These are phyloP conservation scores for Rhizoclosmatium hyalinum DNA, from an alignment of 371 early-diverging fungal genomes.

Conservation along the genomic window DNA sequence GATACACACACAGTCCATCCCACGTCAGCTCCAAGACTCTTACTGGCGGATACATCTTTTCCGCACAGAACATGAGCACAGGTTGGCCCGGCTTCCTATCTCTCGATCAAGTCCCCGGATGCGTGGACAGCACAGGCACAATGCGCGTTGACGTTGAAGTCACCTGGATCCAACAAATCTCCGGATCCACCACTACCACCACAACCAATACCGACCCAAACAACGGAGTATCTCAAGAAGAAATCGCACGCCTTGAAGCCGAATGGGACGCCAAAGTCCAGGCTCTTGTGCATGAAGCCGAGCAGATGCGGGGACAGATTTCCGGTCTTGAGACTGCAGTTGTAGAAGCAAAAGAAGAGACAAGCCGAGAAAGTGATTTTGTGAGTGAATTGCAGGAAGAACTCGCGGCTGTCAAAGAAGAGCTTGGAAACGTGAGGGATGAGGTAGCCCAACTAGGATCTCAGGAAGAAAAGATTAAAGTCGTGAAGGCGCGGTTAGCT, in stretches of 20 bases:
- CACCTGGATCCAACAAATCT: slow-evolving; percentile 32
- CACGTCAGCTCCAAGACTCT: slow-evolving; percentile 36
- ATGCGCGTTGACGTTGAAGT: slow-evolving; percentile 35
- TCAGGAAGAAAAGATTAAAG: slow-evolving; percentile 18
- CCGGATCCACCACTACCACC: background rate
- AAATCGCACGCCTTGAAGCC: slow-evolving; percentile 16
- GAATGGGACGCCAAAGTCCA: slow-evolving; percentile 24
- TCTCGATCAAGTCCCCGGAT: slow-evolving; percentile 11
- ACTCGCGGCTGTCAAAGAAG: background rate
- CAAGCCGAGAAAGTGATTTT: background rate
- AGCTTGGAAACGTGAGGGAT: slow-evolving; percentile 32
- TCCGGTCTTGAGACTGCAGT: background rate
- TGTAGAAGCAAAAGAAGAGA: background rate
- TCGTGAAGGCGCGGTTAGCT: slow-evolving; percentile 30
- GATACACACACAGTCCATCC: slow-evolving; percentile 2
- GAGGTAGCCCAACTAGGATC: slow-evolving; percentile 17
- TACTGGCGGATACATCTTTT: slow-evolving; percentile 49
- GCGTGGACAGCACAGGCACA: slow-evolving; percentile 31
- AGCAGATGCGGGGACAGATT: slow-evolving; percentile 4
- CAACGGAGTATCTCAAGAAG: slow-evolving; percentile 2
- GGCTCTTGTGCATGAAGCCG: slow-evolving; percentile 19
- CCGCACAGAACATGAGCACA: slow-evolving; percentile 13
- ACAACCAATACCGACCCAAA: background rate
- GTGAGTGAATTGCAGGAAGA: background rate
- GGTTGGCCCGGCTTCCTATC: slow-evolving; percentile 44